Base-by-base conservation (phyloP, 768 basidiomycete species). In the Lactifluus pinguis region DNA sequence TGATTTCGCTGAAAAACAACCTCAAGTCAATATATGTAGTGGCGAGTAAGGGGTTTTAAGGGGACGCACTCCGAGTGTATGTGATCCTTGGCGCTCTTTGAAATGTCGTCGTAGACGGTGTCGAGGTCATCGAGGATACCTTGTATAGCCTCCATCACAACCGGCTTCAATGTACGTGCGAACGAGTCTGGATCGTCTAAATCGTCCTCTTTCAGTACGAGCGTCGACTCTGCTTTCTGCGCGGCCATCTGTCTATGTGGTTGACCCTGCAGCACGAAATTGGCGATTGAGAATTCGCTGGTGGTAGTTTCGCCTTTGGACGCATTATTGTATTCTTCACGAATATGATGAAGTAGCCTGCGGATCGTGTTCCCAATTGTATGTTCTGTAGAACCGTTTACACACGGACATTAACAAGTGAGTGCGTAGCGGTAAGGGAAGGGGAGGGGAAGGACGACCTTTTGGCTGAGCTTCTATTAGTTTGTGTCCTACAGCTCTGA, bases 41-140 rank as follows among this genome's bases (percentile, higher is more conserved):
- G 39, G 50, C 55, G 32, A 41, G 7, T 15, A 36, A 49, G 4
- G 9, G 7, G 21, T 38, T 11, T 10, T 38, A 38, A 38, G 57
- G 56, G 7, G 4, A 13, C 91, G 71, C 70, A 98, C 95, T 97
- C 94, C n/a, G 94, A 92, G 72, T 98, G 95, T 61, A 99, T 89
- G 70, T 98, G 95, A 71, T 97, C 94, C 73, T 84, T 89, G 2
- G 95, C 92, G 67, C 89, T 91, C 76, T 91, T 95, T 9, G 91
- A 89, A 19, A 98, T 87, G 67, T 88, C 94, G 66, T 97, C 91
- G 67, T 98, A 92, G 1, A 95, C 95, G 2, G 91, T 94, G 71
- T 97, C 95, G 41, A 99, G 77, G 72, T 99, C 97, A 66, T 97
- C 93, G 49, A 97, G 79, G 17, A 98, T 90, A 69, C 98, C 95